Base-by-base conservation (phyloP, 169 alveolate species). In the Babesia sp. region DNA sequence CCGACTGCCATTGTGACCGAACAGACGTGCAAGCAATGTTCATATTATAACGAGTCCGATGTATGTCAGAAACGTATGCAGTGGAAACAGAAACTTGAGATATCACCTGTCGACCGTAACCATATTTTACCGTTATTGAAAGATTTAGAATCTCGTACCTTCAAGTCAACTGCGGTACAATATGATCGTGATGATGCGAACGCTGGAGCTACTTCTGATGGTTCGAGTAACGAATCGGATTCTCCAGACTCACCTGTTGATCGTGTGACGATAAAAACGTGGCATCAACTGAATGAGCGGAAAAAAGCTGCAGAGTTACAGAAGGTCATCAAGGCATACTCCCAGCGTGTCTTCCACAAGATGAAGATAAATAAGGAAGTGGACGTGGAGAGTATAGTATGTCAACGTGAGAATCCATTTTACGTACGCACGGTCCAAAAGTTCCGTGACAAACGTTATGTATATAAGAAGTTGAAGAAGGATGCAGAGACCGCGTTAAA, bases 401-500 rank as follows among this genome's bases (percentile, higher is more conserved):
- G 99, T 84, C 98, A 96, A 93, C 92, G 99, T 44, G 99, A 98
- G 89, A 97, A 97, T 74, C 93, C 98, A 0, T 98, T 98, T 90
- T 98, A 98, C 90, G 99, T 96, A 18, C 97, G 95, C 56, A 94
- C 99, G 18, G 99, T 97, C 3, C 73, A 77, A 39, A 91, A 86
- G 45, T 93, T 90, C 84, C 91, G 99, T 48, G 99, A 98, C 81
- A 93, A 99, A 41, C 92, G 99, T 71, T 97, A 97, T 85, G 95
- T 95, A 37, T 97, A 92, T 90, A 98, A 98, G 76, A 83, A 79
- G 51, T 71, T 86, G 72, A 84, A 91, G 53, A 93, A 92, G 70
- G 96, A 91, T 39, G 91, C 93, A 44, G 95, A 91, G 61, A 87
- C 73, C 34, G 90, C 64, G 78, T 81, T 89, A 57, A 87, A 94